Evolutionary conservation across 2,329 filamentous ascomycete species (phyloP).

Genomic region (Paecilomyces variotii): DNA sequence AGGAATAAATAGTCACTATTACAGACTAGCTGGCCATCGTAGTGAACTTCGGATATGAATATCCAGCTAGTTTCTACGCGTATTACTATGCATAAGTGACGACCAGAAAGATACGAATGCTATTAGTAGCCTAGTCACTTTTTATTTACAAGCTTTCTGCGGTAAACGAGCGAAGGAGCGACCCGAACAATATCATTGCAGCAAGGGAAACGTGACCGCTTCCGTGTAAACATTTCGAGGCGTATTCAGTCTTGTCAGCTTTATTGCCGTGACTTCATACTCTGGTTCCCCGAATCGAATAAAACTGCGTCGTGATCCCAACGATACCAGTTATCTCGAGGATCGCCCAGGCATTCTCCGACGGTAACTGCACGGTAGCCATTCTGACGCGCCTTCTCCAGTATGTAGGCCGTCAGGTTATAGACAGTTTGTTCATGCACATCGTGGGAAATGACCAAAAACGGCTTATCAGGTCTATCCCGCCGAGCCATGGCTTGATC

Average conservation of each 20-base stretch:
- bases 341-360: constrained; percentile 35
- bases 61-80: too few species aligned
- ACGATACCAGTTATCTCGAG: constrained; percentile 34
- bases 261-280: not conserved
- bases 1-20: not conserved
- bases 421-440: constrained; percentile 36
- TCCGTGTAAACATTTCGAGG: not conserved
- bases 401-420: constrained; percentile 35
- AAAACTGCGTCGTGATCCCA: constrained; percentile 21
- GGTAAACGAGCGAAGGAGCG: not conserved
- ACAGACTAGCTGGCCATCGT: too few species aligned
- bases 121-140: not conserved
- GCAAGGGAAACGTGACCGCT: not conserved
- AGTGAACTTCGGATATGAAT: too few species aligned
- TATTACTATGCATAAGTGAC: too few species aligned
- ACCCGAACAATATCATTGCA: not conserved
- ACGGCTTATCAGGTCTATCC: constrained; percentile 22
- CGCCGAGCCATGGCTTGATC: constrained; percentile 21
- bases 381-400: constrained; percentile 20
- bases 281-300: not conserved
- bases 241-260: not conserved
- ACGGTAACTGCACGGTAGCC: constrained; percentile 35
- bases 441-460: constrained; percentile 36
- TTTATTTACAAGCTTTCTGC: not conserved
- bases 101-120: not conserved